Conservation (phyloP, 2,329 filamentous ascomycete species). For the Microdochium trichocladiopsis region DNA sequence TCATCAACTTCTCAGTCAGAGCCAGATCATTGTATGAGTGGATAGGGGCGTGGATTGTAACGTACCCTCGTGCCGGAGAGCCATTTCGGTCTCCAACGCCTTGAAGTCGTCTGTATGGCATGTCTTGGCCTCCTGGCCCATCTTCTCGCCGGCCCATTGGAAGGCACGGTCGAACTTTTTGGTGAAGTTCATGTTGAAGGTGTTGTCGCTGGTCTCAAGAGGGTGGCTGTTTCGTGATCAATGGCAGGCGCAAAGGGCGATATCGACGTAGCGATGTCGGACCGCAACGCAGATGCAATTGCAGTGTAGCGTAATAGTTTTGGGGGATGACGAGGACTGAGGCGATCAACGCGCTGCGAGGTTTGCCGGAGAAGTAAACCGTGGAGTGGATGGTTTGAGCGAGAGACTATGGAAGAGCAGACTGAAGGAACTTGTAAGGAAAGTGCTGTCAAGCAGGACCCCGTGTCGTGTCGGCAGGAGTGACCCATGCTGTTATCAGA, state of each 20-base stretch:
- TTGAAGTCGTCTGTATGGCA: constrained; percentile 87
- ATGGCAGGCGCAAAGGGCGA: background rate
- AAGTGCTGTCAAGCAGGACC: background rate
- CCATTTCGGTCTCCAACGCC: constrained; percentile 83
- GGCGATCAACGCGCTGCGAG: too few relatives aligned
- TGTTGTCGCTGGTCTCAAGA: background rate
- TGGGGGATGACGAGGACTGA: too few relatives aligned
- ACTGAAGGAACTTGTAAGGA: background rate
- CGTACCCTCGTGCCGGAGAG: constrained; percentile 77
- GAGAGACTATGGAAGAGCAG: background rate
- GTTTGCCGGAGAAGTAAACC: background rate
- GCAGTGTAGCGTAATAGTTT: background rate
- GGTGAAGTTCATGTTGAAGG: constrained; percentile 43
- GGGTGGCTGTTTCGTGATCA: background rate
- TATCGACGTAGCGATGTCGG: too few relatives aligned
- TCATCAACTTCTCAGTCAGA: constrained; percentile 4
- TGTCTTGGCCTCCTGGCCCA: constrained; percentile 87
- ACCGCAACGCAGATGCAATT: background rate
- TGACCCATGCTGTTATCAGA: background rate
- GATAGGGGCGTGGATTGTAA: constrained; percentile 1
- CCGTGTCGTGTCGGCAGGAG: background rate
- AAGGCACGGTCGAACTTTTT: constrained; percentile 95
- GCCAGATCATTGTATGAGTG: constrained; percentile 1
- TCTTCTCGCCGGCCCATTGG: constrained; percentile 97
- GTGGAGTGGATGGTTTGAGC: background rate